Percentiles rank a stretch among this genome's conserved stretches.
Evolutionary conservation across 768 basidiomycete genomes (phyloP).

Genomic region (Crassisporium funariophilum): DNA sequence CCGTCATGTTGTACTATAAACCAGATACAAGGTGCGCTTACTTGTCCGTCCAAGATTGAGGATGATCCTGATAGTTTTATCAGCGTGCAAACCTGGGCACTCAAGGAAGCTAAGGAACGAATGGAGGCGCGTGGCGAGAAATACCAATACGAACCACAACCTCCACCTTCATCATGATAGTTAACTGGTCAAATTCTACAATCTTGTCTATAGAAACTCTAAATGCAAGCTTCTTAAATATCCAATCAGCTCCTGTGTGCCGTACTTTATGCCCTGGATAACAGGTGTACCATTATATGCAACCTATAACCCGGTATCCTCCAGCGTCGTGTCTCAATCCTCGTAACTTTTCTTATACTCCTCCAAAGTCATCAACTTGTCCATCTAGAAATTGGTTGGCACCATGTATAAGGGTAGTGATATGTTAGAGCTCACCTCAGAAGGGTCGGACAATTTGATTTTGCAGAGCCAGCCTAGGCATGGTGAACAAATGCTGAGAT

Average conservation of each 20-base stretch:
- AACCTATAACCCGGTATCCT: background rate
- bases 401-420: background rate
- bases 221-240: constrained; percentile 5
- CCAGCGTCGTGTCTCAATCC: constrained; percentile 15
- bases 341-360: constrained; percentile 61
- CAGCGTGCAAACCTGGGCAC: constrained; percentile 92
- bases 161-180: constrained; percentile 31
- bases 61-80: constrained; percentile 4
- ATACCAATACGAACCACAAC: constrained; percentile 74
- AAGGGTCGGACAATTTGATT: constrained; percentile 75
- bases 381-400: constrained; percentile 60
- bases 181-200: constrained; percentile 5
- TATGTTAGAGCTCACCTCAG: constrained; percentile 57
- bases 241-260: too few relatives aligned
- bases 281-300: background rate
- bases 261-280: too few relatives aligned
- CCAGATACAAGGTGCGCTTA: constrained; percentile 83
- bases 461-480: constrained; percentile 92
- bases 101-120: constrained; percentile 84
- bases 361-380: constrained; percentile 70
- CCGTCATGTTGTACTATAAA: constrained; percentile 85
- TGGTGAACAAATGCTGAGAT: background rate
- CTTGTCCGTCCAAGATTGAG: background rate
- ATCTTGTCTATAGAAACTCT: constrained; percentile 8
- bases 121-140: constrained; percentile 95